phyloP scores from a whole-genome alignment of 768 basidiomycete species.

The Gloeopeniophorella convolvens region DNA sequence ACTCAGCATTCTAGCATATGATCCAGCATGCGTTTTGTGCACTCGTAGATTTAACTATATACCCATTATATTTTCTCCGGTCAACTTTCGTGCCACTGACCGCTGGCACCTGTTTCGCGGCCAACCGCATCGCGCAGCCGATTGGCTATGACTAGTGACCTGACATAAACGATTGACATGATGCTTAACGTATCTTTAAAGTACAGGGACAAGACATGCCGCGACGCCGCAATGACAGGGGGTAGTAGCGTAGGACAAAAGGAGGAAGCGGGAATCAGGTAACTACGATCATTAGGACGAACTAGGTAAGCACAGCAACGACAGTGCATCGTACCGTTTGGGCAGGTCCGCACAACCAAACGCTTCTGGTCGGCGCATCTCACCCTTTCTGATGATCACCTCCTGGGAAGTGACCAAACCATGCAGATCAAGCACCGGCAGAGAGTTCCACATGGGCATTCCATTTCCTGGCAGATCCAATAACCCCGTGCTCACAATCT shows the following conservation, averaged over 20 bases:
- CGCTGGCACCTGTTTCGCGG: no score
- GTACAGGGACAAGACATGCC: no score
- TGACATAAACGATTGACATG: no score
- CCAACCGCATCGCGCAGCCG: no score
- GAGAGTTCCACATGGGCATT: slow-evolving; percentile 44
- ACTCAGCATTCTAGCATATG: no score
- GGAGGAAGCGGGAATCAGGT: background rate
- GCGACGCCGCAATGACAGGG: no score
- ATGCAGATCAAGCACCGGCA: slow-evolving; percentile 63
- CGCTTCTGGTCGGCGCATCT: slow-evolving; percentile 23
- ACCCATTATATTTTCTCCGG: no score
- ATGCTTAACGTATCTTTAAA: no score
- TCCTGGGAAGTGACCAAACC: slow-evolving; percentile 31
- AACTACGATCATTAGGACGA: background rate
- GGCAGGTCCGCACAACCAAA: slow-evolving; percentile 21
- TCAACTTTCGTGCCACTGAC: no score
- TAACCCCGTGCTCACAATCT: slow-evolving; percentile 30
- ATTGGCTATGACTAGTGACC: no score
- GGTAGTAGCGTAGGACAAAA: background rate
- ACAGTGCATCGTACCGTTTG: slow-evolving; percentile 16
- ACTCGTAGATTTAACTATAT: no score
- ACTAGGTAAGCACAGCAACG: slow-evolving; percentile 21
- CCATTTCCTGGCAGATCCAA: slow-evolving; percentile 51
- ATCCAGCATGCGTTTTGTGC: no score
- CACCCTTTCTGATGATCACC: slow-evolving; percentile 30